phyloP scores from a whole-genome alignment of 2,329 filamentous ascomycete genomes.

The Pestalotiopsis sp. region DNA sequence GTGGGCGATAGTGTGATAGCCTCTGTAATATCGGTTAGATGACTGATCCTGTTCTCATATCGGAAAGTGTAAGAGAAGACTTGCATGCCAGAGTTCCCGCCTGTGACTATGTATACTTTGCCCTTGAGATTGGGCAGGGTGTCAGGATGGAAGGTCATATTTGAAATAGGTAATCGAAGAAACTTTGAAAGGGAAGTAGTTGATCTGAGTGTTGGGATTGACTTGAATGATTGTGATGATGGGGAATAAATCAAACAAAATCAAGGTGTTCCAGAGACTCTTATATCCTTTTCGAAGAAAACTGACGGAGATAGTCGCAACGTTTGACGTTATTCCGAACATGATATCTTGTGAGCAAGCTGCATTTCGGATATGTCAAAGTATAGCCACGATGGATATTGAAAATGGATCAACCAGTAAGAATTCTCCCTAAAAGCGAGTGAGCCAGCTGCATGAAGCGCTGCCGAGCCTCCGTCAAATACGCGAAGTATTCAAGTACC shows the following conservation, averaged over 20 bases:
- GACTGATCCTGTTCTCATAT: slow-evolving; percentile 13
- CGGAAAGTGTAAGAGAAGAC: slow-evolving; percentile 23
- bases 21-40: slow-evolving; percentile 25
- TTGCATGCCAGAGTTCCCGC: slow-evolving; percentile 48
- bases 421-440: slow-evolving; percentile 20
- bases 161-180: slow-evolving; percentile 17
- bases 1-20: slow-evolving; percentile 37
- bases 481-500: slow-evolving; percentile 10
- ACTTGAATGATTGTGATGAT: slow-evolving; percentile 17
- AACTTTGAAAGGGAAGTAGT: neutral
- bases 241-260: slow-evolving; percentile 16
- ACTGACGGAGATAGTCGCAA: slow-evolving; percentile 18
- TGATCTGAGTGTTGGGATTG: neutral
- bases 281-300: slow-evolving; percentile 28
- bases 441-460: slow-evolving; percentile 30
- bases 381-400: slow-evolving; percentile 1
- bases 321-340: slow-evolving; percentile 20
- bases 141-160: slow-evolving; percentile 42
- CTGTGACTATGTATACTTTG: slow-evolving; percentile 47
- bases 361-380: slow-evolving; percentile 22
- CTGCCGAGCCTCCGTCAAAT: slow-evolving; percentile 12
- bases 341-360: slow-evolving; percentile 26
- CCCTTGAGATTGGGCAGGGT: slow-evolving; percentile 44
- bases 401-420: slow-evolving; percentile 17
- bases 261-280: slow-evolving; percentile 19